Evolutionary conservation across 2,329 filamentous ascomycete species (phyloP), one percentile per base, ranked within the genome.

Genomic region (Cercospora citrullina): DNA sequence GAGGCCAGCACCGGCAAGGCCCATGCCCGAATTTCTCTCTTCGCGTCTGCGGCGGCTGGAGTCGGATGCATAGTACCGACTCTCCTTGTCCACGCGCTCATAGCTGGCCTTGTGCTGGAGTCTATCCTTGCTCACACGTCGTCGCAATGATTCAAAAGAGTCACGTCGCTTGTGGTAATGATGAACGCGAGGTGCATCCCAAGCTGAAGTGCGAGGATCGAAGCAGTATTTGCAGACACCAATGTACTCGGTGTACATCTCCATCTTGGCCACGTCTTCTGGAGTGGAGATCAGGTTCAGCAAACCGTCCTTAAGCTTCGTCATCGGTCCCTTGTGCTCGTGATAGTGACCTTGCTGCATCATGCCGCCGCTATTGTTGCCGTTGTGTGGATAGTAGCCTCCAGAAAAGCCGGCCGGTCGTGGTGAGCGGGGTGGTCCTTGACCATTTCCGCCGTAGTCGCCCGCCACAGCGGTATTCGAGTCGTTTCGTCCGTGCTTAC

Each of bases 181-280:
- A 73, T 90, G 88, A 71, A 85, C 86, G 63, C 88, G 82, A 5
- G 88, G 88, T 0, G 87, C 88, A 75, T 89, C 84, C 68, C 79
- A 76, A 3, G 85, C 83, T 3, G 81, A 84, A 16, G 84, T 85
- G 8, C 84, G 82, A 6, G 87, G 87, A 68, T 89, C 87, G 73
- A 90, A 90, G 75, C 88, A 90, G 72, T 88, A 81, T 70, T 84
- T 87, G 79, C 88, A 90, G 2, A 90, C 85, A 23, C 88, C 88
- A 72, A 89, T 89, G 68, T 86, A 85, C 77, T 90, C 87, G 1
- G 87, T 89, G 73, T 90, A 90, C 74, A 89, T 87, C 76, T 90
- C 88, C 80, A 88, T 90, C 75, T 85, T 85, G 18, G 83, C 84
- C 0, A 90, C 87, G n/a, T 87, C 88, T 69, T 90, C 87, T 1